phyloP scores from a whole-genome alignment of 2,329 filamentous ascomycete species.

The Botrytis porri region DNA sequence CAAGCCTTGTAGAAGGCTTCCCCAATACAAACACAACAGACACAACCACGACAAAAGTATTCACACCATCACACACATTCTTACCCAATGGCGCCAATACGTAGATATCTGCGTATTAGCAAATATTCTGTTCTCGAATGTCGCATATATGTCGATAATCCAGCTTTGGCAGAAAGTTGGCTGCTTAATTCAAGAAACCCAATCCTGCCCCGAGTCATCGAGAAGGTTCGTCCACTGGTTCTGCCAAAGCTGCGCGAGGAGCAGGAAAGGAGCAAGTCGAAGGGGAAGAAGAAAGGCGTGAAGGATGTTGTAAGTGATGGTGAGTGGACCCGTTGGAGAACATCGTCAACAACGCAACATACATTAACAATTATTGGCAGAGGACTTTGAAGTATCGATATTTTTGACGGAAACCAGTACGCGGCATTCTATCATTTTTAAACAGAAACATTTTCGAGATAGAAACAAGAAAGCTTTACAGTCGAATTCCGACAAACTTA shows the following conservation, averaged over 20 bases:
- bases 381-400: conserved; percentile 93
- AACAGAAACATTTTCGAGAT: conserved; percentile 74
- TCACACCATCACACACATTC: neutral
- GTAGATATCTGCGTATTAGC: conserved; percentile 86
- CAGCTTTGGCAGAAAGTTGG: conserved; percentile 77
- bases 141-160: conserved; percentile 92
- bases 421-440: conserved; percentile 81
- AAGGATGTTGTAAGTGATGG: conserved; percentile 86
- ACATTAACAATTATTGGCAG: conserved; percentile 45
- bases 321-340: conserved; percentile 38
- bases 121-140: conserved; percentile 95
- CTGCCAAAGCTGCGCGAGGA: conserved; percentile 90
- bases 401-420: conserved; percentile 86
- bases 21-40: neutral
- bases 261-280: conserved; percentile 58
- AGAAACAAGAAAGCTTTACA: conserved; percentile 43
- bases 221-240: conserved; percentile 79
- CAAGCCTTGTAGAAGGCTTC: neutral
- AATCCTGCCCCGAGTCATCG: conserved; percentile 77
- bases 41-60: neutral
- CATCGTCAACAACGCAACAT: neutral
- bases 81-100: conserved; percentile 72
- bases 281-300: conserved; percentile 62
- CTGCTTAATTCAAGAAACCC: conserved; percentile 74
- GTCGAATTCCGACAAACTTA: conserved; percentile 62